Evolutionary conservation across 2,329 filamentous ascomycete species (phyloP).

Genomic region (Aspergillus fumigatiaffinis): DNA sequence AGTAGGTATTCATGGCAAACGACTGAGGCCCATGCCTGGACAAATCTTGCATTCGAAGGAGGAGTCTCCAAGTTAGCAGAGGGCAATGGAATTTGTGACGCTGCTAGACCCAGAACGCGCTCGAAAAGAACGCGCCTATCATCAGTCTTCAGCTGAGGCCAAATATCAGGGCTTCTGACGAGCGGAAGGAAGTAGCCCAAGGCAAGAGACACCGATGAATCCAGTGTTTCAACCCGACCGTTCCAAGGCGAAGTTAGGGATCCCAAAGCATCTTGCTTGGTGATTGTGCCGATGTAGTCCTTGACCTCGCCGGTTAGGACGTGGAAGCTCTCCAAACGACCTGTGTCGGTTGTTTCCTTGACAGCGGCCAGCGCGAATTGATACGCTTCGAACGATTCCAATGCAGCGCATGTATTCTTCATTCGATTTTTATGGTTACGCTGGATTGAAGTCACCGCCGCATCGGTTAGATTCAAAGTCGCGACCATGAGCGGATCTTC

Average conservation of each 20-base stretch:
- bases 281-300: slow-evolving; percentile 21
- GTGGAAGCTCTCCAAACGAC: slow-evolving; percentile 22
- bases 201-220: slow-evolving; percentile 26
- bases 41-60: slow-evolving; percentile 26
- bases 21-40: slow-evolving; percentile 36
- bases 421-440: slow-evolving; percentile 25
- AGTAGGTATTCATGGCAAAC: slow-evolving; percentile 39
- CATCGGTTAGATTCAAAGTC: slow-evolving; percentile 21
- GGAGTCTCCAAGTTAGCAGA: slow-evolving; percentile 24
- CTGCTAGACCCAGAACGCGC: slow-evolving; percentile 30
- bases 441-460: slow-evolving; percentile 27
- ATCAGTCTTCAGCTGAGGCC: slow-evolving; percentile 27
- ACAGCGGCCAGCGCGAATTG: slow-evolving; percentile 27
- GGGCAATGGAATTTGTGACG: slow-evolving; percentile 23
- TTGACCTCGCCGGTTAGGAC: slow-evolving; percentile 23
- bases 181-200: slow-evolving; percentile 34
- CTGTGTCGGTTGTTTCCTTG: slow-evolving; percentile 17
- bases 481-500: slow-evolving; percentile 18
- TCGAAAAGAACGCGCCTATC: slow-evolving; percentile 29
- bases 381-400: slow-evolving; percentile 38
- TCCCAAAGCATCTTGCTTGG: slow-evolving; percentile 20
- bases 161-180: slow-evolving; percentile 27
- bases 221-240: slow-evolving; percentile 34
- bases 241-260: slow-evolving; percentile 33
- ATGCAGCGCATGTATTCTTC: slow-evolving; percentile 21